Evolutionary conservation across 805 yeast species (phyloP).

Genomic region (Lachancea dasiensis): DNA sequence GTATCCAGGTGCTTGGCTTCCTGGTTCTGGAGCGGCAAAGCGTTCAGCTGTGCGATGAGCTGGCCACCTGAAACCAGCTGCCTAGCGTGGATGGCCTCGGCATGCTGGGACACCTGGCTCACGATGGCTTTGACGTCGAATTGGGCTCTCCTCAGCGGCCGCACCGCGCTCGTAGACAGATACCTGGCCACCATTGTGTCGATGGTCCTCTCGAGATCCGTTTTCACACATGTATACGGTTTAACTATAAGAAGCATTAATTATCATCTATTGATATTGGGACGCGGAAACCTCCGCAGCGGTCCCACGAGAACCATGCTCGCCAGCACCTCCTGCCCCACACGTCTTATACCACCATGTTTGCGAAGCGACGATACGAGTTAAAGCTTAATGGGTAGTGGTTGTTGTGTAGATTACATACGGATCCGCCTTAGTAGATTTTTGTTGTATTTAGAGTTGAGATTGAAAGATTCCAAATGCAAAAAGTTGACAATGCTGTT

Average conservation of each 20-base stretch:
- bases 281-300: no score
- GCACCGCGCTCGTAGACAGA: slow-evolving; percentile 9
- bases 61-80: slow-evolving; percentile 22
- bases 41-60: slow-evolving; percentile 23
- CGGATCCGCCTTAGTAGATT: slow-evolving; percentile 6
- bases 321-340: no score
- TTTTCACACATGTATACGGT: no score
- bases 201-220: no score
- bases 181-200: slow-evolving; percentile 9
- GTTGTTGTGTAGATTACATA: slow-evolving; percentile 10
- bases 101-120: slow-evolving; percentile 15
- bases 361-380: not conserved
- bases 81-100: slow-evolving; percentile 25
- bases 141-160: slow-evolving; percentile 22
- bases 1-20: slow-evolving; percentile 16
- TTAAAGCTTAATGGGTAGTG: slow-evolving; percentile 6
- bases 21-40: slow-evolving; percentile 27
- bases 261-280: no score
- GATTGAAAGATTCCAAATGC: slow-evolving; percentile 9
- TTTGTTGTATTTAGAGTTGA: slow-evolving; percentile 4
- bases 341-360: no score
- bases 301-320: no score
- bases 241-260: no score
- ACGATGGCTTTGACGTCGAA: slow-evolving; percentile 25
- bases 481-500: slow-evolving; percentile 22